Conservation (phyloP, 805 yeast species). For the Yarrowia deformans region DNA sequence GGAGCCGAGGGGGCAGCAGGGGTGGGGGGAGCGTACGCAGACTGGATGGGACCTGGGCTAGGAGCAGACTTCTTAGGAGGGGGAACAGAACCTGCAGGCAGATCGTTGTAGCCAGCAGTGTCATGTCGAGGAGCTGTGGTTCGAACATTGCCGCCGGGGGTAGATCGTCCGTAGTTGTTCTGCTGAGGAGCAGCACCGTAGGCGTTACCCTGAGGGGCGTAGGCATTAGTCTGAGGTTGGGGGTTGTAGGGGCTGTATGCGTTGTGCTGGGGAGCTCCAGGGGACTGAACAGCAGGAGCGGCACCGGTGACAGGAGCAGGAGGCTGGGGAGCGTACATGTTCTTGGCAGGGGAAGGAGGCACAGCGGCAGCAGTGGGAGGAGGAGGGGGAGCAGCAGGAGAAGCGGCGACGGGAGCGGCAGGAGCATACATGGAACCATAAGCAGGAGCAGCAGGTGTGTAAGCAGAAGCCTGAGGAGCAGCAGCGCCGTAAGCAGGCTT, state of each 20-base stretch:
- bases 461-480: slow-evolving; percentile 40
- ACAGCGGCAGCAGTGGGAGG: slow-evolving; percentile 19
- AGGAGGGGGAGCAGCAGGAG: slow-evolving; percentile 38
- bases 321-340: slow-evolving; percentile 41
- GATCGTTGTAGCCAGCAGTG: slow-evolving; percentile 48
- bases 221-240: slow-evolving; percentile 37
- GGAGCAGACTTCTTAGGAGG: slow-evolving; percentile 36
- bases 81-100: slow-evolving; percentile 45
- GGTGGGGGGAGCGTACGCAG: slow-evolving; percentile 40
- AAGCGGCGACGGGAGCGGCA: slow-evolving; percentile 41
- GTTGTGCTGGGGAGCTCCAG: slow-evolving; percentile 33
- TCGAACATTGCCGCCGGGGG: slow-evolving; percentile 44
- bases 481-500: slow-evolving; percentile 39
- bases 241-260: slow-evolving; percentile 39
- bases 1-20: slow-evolving; percentile 45
- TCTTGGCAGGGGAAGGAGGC: slow-evolving; percentile 40
- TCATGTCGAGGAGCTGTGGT: slow-evolving; percentile 45
- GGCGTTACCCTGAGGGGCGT: slow-evolving; percentile 43
- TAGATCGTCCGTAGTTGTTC: slow-evolving; percentile 41
- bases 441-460: slow-evolving; percentile 38
- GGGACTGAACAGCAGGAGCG: slow-evolving; percentile 42
- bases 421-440: slow-evolving; percentile 38
- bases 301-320: slow-evolving; percentile 40
- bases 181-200: slow-evolving; percentile 43
- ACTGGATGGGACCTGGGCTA: slow-evolving; percentile 42